phyloP scores from a whole-genome alignment of 805 yeast genomes.

The Ogataea philodendri region DNA sequence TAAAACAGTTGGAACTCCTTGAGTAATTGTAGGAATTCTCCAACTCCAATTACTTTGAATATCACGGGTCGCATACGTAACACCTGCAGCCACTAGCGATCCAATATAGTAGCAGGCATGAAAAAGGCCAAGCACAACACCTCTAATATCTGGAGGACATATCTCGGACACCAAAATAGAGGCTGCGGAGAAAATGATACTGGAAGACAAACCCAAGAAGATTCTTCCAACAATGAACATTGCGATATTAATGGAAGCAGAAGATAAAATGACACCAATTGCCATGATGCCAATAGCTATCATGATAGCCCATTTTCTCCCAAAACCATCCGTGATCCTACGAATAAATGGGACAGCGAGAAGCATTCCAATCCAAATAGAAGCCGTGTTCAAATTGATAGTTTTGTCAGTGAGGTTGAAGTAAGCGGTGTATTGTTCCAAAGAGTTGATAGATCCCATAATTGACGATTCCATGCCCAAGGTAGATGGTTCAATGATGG shows the following conservation, averaged over 20 bases:
- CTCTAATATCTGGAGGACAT: slow-evolving; percentile 43
- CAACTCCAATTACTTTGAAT: slow-evolving; percentile 43
- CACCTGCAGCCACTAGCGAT: slow-evolving; percentile 44
- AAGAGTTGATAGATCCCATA: slow-evolving; percentile 11
- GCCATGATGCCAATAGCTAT: slow-evolving; percentile 51
- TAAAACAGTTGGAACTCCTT: slow-evolving; percentile 21
- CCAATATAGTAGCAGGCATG: slow-evolving; percentile 46
- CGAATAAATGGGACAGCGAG: slow-evolving; percentile 3
- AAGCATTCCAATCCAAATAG: slow-evolving; percentile 28
- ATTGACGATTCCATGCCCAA: slow-evolving; percentile 15
- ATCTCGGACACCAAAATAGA: slow-evolving; percentile 49
- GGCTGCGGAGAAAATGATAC: slow-evolving; percentile 40
- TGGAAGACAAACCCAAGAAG: slow-evolving; percentile 44
- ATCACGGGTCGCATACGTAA: slow-evolving; percentile 40
- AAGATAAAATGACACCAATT: slow-evolving; percentile 52
- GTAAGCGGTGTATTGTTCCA: slow-evolving; percentile 14
- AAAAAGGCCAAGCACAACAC: slow-evolving; percentile 39
- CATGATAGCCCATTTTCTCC: slow-evolving; percentile 57
- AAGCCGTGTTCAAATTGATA: slow-evolving; percentile 13
- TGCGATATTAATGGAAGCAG: slow-evolving; percentile 27
- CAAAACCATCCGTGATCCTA: slow-evolving; percentile 31
- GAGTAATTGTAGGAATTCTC: slow-evolving; percentile 52
- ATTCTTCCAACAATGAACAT: slow-evolving; percentile 43
- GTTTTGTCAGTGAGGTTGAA: slow-evolving; percentile 11
- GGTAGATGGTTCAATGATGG: slow-evolving; percentile 13